Evolutionary conservation across 139 green algal genomes (phyloP).

Genomic region (Limnomonas spitsbergensis): DNA sequence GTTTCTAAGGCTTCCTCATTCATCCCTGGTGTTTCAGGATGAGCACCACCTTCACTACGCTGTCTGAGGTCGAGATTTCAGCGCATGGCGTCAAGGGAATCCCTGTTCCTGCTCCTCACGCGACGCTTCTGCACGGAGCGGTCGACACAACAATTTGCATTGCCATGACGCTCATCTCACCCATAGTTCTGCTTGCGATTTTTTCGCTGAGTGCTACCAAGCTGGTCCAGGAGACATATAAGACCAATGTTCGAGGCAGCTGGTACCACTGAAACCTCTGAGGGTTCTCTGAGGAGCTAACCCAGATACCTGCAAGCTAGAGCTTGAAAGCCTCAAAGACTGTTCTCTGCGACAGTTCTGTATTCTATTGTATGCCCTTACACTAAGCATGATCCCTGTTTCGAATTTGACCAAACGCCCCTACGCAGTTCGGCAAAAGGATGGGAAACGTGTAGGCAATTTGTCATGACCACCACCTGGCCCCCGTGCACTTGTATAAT

Average conservation of each 20-base stretch:
- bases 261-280: constrained; percentile 11
- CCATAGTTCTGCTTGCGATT: neutral
- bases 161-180: neutral
- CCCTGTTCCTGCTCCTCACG: neutral
- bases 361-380: too few relatives aligned
- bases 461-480: too few relatives aligned
- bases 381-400: too few relatives aligned
- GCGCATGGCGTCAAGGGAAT: neutral
- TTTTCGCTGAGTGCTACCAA: neutral
- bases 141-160: constrained; percentile 4
- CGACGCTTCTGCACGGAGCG: neutral
- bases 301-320: too few relatives aligned
- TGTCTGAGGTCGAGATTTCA: neutral
- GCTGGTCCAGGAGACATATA: neutral
- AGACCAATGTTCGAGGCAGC: neutral
- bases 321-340: too few relatives aligned
- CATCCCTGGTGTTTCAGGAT: neutral
- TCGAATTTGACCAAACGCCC: too few relatives aligned
- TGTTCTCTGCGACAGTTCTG: too few relatives aligned
- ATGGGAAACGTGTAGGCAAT: too few relatives aligned
- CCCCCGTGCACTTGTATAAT: too few relatives aligned
- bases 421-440: too few relatives aligned
- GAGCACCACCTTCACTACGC: neutral
- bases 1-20: too few relatives aligned
- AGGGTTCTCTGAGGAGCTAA: too few relatives aligned